Conservation (phyloP, 176 grass and related monocot genomes). For the Rhynchospora tenuis region DNA sequence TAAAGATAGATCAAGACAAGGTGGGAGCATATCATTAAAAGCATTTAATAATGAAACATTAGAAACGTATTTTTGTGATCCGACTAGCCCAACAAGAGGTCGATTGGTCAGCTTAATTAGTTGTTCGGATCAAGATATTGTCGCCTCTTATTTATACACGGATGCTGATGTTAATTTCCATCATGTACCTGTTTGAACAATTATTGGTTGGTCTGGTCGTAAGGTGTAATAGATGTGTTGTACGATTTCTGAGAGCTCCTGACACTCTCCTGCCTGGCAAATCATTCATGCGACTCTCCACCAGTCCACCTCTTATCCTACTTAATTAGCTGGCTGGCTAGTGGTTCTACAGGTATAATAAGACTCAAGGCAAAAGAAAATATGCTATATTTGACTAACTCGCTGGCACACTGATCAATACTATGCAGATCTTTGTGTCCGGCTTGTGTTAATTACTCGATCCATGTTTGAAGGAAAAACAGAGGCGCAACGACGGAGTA, state of each 20-base stretch:
- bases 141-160: neutral
- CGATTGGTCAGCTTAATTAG: neutral
- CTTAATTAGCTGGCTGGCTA: neutral
- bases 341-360: neutral
- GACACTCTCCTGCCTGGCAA: neutral
- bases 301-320: neutral
- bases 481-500: neutral
- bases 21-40: neutral
- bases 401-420: neutral
- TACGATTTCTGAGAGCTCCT: slow-evolving; percentile 2
- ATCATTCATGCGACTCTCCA: neutral
- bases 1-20: neutral
- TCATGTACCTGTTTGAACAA: neutral
- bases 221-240: neutral
- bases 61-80: neutral
- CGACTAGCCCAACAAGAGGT: neutral
- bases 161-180: neutral
- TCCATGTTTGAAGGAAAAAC: neutral
- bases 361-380: neutral
- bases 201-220: neutral
- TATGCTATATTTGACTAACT: neutral
- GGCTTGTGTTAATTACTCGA: neutral
- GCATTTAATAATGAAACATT: neutral
- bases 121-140: neutral
- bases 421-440: neutral